Evolutionary conservation across 2,329 filamentous ascomycete genomes (phyloP).

Genomic region (Aureobasidium sp.): DNA sequence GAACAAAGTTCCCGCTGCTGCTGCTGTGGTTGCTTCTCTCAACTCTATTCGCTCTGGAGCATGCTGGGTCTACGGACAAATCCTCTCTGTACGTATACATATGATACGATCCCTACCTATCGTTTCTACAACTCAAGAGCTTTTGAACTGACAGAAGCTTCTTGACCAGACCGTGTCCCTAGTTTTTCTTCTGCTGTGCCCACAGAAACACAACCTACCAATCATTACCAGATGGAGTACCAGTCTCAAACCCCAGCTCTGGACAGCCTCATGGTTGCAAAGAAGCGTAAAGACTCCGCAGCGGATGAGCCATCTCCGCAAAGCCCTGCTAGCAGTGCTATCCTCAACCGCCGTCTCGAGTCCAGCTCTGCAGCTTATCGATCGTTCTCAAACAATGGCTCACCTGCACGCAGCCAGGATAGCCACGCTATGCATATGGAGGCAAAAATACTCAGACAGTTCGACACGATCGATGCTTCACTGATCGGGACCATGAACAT

Average conservation of each 20-base stretch:
- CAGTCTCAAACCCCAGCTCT: not conserved
- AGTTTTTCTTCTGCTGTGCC: not conserved
- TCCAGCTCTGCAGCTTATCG: not conserved
- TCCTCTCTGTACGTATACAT: not conserved
- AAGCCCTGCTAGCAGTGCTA: not conserved
- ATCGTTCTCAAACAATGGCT: not conserved
- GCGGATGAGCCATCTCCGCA: not conserved
- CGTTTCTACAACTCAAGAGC: too few species aligned
- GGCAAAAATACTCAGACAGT: not conserved
- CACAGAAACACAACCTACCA: not conserved
- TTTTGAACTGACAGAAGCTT: not conserved
- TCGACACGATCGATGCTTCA: not conserved
- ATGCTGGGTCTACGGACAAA: slow-evolving; percentile 5
- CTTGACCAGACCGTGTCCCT: not conserved
- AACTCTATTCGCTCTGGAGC: not conserved
- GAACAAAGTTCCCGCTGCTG: not conserved
- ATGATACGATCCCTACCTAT: not conserved
- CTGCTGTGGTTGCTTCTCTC: slow-evolving; percentile 1
- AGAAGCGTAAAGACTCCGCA: not conserved
- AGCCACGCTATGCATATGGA: not conserved
- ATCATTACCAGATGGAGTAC: not conserved
- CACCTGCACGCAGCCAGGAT: not conserved
- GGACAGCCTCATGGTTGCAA: not conserved
- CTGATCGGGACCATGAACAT: slow-evolving; percentile 10
- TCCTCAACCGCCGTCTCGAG: not conserved